Base-by-base conservation (phyloP, 768 basidiomycete species). In the Rhodocollybia butyracea region DNA sequence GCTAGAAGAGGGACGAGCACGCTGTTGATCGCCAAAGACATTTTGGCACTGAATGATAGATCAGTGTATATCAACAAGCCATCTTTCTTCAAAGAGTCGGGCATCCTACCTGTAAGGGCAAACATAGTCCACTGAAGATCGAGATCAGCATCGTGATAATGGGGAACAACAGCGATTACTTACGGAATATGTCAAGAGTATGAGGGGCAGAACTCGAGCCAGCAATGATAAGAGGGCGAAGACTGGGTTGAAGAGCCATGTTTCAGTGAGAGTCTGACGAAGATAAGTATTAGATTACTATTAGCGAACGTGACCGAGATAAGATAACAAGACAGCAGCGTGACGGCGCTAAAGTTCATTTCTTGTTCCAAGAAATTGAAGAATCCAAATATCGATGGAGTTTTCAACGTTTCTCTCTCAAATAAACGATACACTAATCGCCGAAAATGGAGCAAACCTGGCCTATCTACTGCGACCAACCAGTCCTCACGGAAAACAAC, bases 161-260 rank as follows among this genome's bases (percentile, higher is more conserved):
- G n/a, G n/a, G n/a, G n/a, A n/a, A n/a, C n/a, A n/a, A n/a, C n/a
- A n/a, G n/a, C 17, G 15, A 22, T 48, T 1, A 66, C 88, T 63
- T 63, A 88, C 89, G 67, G 70, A 90, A 93, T 55, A 92, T 70
- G 55, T 94, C 91, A 48, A 94, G 75, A 2, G 88, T 90, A 62
- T 94, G 89, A 0, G 87, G 86, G 0, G 91, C 80, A 29, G 79
- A 72, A 51, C 66, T 63, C 17, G 59, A 64, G 39, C 91, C 91
- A 3, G 81, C 77, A 56, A 94, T 73, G 50, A 86, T 67, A 43
- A 88, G 74, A 46, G 88, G 80, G 29, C 76, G 70, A 34, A 94
- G 80, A 48, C 81, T 84, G 1, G 91, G 90, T 76, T 85, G 87
- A 41, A 93, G 77, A 45, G 92, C 86, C 91, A 94, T 94, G 34